A percentile compares a stretch with the other conserved stretches of the same genome.
These are phyloP conservation scores for Exophiala alcalophila DNA, from an alignment of 2,329 filamentous ascomycete genomes.

Conservation along the genomic window DNA sequence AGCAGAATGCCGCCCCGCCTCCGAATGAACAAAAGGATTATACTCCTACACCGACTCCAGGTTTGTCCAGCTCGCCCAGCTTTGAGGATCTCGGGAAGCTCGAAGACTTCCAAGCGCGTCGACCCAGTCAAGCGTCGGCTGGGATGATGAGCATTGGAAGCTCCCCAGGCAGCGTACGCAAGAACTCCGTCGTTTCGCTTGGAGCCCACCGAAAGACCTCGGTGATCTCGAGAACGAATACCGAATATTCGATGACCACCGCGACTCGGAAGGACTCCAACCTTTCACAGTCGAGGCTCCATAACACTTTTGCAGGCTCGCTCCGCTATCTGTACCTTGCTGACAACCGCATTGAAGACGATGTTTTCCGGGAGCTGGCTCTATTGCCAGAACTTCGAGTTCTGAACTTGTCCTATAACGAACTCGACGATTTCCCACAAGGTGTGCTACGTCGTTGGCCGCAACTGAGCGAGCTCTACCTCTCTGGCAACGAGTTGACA, in stretches of 20 bases:
- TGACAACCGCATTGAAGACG: slow-evolving; percentile 90
- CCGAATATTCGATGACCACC: slow-evolving; percentile 57
- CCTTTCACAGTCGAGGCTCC: slow-evolving; percentile 67
- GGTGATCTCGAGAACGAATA: slow-evolving; percentile 65
- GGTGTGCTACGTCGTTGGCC: slow-evolving; percentile 86
- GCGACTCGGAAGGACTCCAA: slow-evolving; percentile 80
- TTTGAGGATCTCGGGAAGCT: slow-evolving; percentile 72
- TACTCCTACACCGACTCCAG: slow-evolving; percentile 48
- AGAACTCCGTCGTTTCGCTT: slow-evolving; percentile 79
- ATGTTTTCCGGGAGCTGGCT: slow-evolving; percentile 88
- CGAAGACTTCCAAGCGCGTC: slow-evolving; percentile 62
- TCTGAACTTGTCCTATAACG: slow-evolving; percentile 92
- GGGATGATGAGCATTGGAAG: slow-evolving; percentile 71
- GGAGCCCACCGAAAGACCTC: slow-evolving; percentile 83
- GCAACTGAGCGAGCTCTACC: slow-evolving; percentile 83
- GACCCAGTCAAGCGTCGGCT: slow-evolving; percentile 81
- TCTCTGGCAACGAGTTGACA: slow-evolving; percentile 92
- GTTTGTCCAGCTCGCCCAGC: slow-evolving; percentile 62
- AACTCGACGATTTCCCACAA: slow-evolving; percentile 86
- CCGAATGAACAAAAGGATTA: slow-evolving; percentile 54
- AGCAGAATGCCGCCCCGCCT: slow-evolving; percentile 66
- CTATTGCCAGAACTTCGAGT: slow-evolving; percentile 79
- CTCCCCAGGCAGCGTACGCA: slow-evolving; percentile 66
- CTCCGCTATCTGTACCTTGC: slow-evolving; percentile 82
- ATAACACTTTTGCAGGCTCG: slow-evolving; percentile 83